Conservation (phyloP, 73 alveolate species). For the Paramecium caudatum region DNA sequence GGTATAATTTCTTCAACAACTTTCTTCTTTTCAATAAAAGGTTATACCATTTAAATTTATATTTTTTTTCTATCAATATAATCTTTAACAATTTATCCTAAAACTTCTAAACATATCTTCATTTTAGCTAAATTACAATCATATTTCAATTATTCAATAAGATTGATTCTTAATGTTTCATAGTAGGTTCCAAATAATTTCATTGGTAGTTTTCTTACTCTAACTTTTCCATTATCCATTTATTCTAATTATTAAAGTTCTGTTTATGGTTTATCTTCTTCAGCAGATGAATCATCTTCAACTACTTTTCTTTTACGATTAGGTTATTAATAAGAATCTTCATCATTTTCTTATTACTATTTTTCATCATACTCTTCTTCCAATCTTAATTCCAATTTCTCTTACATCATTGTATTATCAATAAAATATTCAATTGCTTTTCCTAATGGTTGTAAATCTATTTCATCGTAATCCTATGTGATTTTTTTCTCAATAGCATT, state of each 20-base stretch:
- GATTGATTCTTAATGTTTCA: neutral
- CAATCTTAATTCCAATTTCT: slow-evolving; percentile 53
- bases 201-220: slow-evolving; percentile 65
- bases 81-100: slow-evolving; percentile 59
- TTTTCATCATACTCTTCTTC: slow-evolving; percentile 58
- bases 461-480: neutral
- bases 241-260: slow-evolving; percentile 49
- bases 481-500: neutral
- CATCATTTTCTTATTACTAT: slow-evolving; percentile 36
- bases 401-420: slow-evolving; percentile 66
- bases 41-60: neutral
- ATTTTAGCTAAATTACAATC: slow-evolving; percentile 4
- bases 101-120: slow-evolving; percentile 53
- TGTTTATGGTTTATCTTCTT: slow-evolving; percentile 43
- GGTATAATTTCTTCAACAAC: neutral
- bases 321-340: slow-evolving; percentile 41
- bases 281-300: slow-evolving; percentile 66
- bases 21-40: slow-evolving; percentile 17
- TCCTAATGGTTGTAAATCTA: neutral
- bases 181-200: slow-evolving; percentile 59
- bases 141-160: neutral
- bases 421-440: slow-evolving; percentile 54
- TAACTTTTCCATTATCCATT: slow-evolving; percentile 32
- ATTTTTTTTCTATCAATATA: slow-evolving; percentile 57
- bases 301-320: slow-evolving; percentile 58